Evolutionary conservation across 192 early-diverging fungal genomes (phyloP), one percentile per base, ranked within the genome.

Genomic region (Gigaspora rosea): DNA sequence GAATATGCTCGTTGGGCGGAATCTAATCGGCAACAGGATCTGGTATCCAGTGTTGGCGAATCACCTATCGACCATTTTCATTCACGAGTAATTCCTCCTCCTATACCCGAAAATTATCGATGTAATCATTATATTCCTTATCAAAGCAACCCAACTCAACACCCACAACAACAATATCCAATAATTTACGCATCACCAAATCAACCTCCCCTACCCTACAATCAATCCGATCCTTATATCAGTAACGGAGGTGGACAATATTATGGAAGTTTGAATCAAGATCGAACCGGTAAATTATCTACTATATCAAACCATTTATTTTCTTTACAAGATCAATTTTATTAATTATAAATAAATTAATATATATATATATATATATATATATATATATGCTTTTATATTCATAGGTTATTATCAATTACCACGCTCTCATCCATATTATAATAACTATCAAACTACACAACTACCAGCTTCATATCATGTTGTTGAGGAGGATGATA

Each of bases 51-150:
- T 59, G 57, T 56, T 18, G 71, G 56, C 0, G 73, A 61, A 64
- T 41, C 73, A 33, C 47, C 73, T 4, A 11, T 20, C 13, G 9
- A 9, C 8, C 9, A 11, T 64, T 47, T n/a, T 59, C 27, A 48
- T 63, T 27, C 36, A 12, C 35, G 59, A 63, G 41, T 20, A 49
- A 10, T 59, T 18, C n/a, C 56, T 50, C 73, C 73, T 32, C 59
- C 73, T 58, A 75, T 75, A 75, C 73, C 73, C 18, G 73, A 75
- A 64, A 54, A 75, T 75, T 75, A 61, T 58, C 56, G 20, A 63
- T 75, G 36, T 75, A 75, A 75, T 64, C 56, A 75, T 64, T 32
- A 75, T 72, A 27, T 20, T n/a, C 10, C 22, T 50, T 41, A 58
- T 72, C 71, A 72, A 57, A 72, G 41, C 57, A 46, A 32, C 27